Evolutionary conservation across 2,329 filamentous ascomycete species (phyloP).

Genomic region (Pseudogymnoascus sp.): DNA sequence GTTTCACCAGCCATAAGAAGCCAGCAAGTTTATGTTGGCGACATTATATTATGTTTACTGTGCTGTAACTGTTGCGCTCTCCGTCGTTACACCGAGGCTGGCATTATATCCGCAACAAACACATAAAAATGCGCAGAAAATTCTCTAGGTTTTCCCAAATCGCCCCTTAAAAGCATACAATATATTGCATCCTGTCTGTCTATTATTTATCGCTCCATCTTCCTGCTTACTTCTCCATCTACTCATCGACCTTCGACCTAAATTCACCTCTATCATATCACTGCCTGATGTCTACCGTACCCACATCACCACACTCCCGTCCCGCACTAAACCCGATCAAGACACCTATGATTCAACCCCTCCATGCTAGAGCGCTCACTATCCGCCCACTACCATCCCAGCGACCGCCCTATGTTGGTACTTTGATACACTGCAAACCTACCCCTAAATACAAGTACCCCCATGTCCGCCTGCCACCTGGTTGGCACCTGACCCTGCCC

Average conservation of each 20-base stretch:
- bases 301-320: constrained; percentile 2
- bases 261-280: not conserved
- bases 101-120: not conserved
- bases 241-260: no score
- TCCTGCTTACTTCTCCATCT: not conserved
- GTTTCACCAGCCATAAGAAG: not conserved
- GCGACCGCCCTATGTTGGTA: not conserved
- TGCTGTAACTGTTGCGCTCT: not conserved
- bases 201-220: not conserved
- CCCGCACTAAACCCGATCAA: not conserved
- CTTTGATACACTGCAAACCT: not conserved
- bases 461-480: constrained; percentile 1
- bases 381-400: not conserved
- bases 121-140: not conserved
- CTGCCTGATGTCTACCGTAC: constrained; percentile 7
- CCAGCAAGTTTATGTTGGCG: not conserved
- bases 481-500: constrained; percentile 7
- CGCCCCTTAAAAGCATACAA: no score
- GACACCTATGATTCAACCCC: constrained; percentile 5
- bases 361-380: not conserved
- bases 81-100: no score
- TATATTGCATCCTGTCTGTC: not conserved
- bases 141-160: not conserved
- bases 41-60: not conserved
- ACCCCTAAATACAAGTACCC: not conserved